Base-by-base conservation (phyloP, 1,284 basidiomycete species). In the Calocybe gambosa region DNA sequence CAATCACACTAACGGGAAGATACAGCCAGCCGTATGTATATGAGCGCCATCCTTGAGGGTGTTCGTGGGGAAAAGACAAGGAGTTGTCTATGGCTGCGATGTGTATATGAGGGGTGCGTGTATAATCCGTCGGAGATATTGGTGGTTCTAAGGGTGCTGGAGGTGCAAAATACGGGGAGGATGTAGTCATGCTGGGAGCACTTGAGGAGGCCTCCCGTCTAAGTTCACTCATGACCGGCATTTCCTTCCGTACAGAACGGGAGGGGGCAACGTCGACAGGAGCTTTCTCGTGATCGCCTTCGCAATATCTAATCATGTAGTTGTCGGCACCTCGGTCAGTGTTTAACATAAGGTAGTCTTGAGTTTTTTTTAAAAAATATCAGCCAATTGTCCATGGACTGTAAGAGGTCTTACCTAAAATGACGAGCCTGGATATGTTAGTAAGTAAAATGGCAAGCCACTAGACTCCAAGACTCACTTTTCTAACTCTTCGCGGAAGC, bases 1-100 rank as follows among this genome's bases (percentile, higher is more conserved):
- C 89, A 56, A 95, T 90, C 47, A 93, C 64, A 50, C 84, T 89
- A 40, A 92, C 86, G 0, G 91, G 91, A 6, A 95, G 75, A 61
- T 85, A 92, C 25, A 96, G 67, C 92, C 92, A 93, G 23, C 93
- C 93, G 58, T 92, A 95, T 0, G 90, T 90, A 60, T 90, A 94
- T 18, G 85, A 84, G 29, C 93, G 78, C 85, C 91, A 93, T 19
- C 92, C 92, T 52, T 82, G 79, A 0, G 92, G 93, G 58, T 94
- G 87, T 58, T 89, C 85, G 53, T 89, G 87, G 34, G 88, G 93
- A 60, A 94, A 96, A 0, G 89, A 90, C 20, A 96, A 76, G 0
- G 89, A 93, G 61, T 95, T 95, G 61, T 95, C 93, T 50, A 95
- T 95, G 8, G 93, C 93, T 45, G 88, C 89, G 39, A 92, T 86